Base-by-base conservation (phyloP, 208 protist genomes). In the Paratrypanosoma confusum region DNA sequence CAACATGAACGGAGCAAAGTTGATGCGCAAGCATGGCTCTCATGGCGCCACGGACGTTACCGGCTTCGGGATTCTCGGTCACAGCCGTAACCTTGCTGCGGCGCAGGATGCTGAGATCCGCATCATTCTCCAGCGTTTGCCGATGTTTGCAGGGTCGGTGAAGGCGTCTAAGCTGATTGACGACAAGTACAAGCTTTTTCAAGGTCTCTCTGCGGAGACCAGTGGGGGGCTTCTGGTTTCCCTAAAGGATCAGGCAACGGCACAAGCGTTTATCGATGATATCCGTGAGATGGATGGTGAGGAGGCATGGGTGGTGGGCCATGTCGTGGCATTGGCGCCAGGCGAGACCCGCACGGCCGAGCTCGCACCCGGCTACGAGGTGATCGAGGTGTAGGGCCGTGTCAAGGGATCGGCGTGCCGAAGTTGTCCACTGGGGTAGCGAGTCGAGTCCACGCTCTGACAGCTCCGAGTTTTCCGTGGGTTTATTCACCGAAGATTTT, bases 1-100 rank as follows among this genome's bases (percentile, higher is more conserved):
- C 20, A 98, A 97, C 50, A 62, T 75, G 5, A 62, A 38, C 14
- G 96, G 63, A 1, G 92, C 90, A 2, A 41, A 42, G 24, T 56
- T 97, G 32, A 96, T 98, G 92, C 63, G 47, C 6, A 73, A 76
- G 46, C 54, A 89, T 43, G 50, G 56, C 6, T 86, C 92, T 0
- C 90, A 95, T 58, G 94, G 77, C 3, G 85, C 90, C 8, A 98
- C 96, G 0, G 96, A 98, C 53, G 76, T 98, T 14, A 98, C 96
- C 3, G 96, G 93, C n/a, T 98, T 97, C 56, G 96, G 95, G 34
- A 89, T 97, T 50, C 43, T 96, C 3, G 96, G 96, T 0, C 96
- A 98, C 66, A 79, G 88, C 1, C 50, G 36, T 11, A 98, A 97
- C 66, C 78, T 98, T 25, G 95, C 78, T 3, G 48, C 65, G 5